Evolutionary conservation across 2,329 filamentous ascomycete genomes (phyloP).

Genomic region (Incumbomyces lentus): DNA sequence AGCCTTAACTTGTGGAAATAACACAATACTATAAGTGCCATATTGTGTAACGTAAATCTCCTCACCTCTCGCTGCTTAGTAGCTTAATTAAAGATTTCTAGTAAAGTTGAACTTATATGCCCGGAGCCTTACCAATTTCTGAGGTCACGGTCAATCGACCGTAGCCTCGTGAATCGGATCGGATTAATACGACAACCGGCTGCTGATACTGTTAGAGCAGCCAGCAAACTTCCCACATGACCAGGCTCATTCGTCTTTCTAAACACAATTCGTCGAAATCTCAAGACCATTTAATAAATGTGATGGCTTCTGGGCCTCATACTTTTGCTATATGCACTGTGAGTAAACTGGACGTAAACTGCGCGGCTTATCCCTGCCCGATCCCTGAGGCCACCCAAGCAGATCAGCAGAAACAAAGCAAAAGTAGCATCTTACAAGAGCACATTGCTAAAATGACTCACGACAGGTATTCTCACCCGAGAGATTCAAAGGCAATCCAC

Average conservation of each 20-base stretch:
- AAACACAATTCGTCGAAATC: neutral
- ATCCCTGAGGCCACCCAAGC: neutral
- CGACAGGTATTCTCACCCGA: constrained; percentile 37
- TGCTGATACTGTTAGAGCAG: too few relatives aligned
- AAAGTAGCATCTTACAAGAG: neutral
- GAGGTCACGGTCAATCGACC: too few relatives aligned
- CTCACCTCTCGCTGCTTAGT: neutral
- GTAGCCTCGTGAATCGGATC: too few relatives aligned
- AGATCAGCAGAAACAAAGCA: neutral
- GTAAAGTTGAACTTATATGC: too few relatives aligned
- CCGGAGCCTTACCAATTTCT: too few relatives aligned
- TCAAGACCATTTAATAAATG: neutral
- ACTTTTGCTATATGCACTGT: constrained; percentile 19
- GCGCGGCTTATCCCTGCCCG: neutral
- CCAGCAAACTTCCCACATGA: too few relatives aligned
- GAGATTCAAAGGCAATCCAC: constrained; percentile 47
- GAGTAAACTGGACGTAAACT: constrained; percentile 9
- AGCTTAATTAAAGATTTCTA: too few relatives aligned
- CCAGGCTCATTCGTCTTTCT: neutral
- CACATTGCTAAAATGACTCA: neutral
- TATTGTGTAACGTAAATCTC: too few relatives aligned
- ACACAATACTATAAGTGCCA: too few relatives aligned
- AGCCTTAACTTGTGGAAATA: too few relatives aligned
- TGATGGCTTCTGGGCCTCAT: constrained; percentile 20
- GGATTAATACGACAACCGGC: too few relatives aligned